Evolutionary conservation across 2,329 filamentous ascomycete species (phyloP), one percentile per base, ranked within the genome.

Genomic region (Geosmithia morbida): DNA sequence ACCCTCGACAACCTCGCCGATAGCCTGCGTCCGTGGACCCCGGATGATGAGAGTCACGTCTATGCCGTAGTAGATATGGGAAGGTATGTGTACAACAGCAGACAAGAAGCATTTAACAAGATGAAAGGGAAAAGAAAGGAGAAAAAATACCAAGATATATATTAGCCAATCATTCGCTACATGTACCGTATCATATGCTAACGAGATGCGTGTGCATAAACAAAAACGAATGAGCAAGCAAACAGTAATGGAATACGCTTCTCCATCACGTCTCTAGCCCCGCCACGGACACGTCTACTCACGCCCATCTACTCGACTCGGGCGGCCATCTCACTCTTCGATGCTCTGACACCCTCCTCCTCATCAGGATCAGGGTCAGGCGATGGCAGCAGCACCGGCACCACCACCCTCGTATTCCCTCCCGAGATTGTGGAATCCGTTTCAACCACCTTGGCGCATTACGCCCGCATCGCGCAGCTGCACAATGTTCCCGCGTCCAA

Each of bases 191-290:
- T 19, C 17, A 37, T 37, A 13, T 37, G 17, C 41, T 16, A 20
- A 19, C 19, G 19, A 26, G 22, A 26, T 4, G 19, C 20, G 41
- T 50, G 44, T 26, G 22, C 22, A 26, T 26, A 26, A 26, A 26
- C 4, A 4, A 26, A 26, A 26, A 5, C 22, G 22, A 48, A 43
- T 33, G 48, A 10, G 37, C 46, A 49, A 47, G 49, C 46, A 46
- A 47, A 48, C 54, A 87, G 87, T 69, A 96, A 95, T 69, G 89
- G 88, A 56, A 90, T 95, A 56, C 86, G 89, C 48, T 94, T 94
- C 70, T 90, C 87, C 43, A 87, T 95, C 57, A 86, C 87, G 8
- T 81, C 87, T 53, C 72, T 94, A n/a, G 75, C 80, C 3, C 81
- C 83, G 19, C 77, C 79, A 3, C 77, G 70, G 40, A 73, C 84